phyloP scores from a whole-genome alignment of 495 filamentous ascomycete genomes.

The Lindgomyces ingoldianus region DNA sequence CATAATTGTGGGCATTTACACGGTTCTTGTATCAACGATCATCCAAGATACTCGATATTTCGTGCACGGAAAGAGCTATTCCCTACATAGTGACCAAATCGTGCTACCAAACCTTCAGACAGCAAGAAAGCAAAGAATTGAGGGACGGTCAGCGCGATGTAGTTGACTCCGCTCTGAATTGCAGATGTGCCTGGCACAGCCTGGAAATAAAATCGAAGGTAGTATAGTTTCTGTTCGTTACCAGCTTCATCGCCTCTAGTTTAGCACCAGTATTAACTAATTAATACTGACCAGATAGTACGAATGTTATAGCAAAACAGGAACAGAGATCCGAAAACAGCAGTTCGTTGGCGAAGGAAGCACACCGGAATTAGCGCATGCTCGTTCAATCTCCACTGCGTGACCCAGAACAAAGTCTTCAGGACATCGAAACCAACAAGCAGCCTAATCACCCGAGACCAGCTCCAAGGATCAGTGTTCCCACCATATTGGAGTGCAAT shows the following conservation, averaged over 20 bases:
- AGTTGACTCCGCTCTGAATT: background rate
- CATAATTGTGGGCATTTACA: conserved; percentile 4
- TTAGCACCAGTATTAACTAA: background rate
- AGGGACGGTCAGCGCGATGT: background rate
- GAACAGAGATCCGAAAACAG: background rate
- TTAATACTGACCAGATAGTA: background rate
- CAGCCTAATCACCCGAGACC: background rate
- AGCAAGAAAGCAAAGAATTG: background rate
- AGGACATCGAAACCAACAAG: background rate
- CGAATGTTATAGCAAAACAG: background rate
- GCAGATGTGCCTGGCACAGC: background rate
- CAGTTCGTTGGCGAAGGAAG: background rate
- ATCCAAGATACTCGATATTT: no score
- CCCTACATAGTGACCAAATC: conserved; percentile 17
- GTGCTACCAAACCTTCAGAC: conserved; percentile 4
- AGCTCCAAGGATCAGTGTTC: background rate
- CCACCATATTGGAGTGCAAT: background rate
- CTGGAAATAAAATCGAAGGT: background rate
- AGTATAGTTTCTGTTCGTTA: conserved; percentile 1
- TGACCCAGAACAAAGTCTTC: background rate
- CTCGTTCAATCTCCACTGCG: background rate
- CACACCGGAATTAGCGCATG: background rate
- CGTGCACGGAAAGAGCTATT: no score
- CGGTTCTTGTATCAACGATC: background rate
- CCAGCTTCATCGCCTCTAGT: background rate